Evolutionary conservation across 208 protist species (phyloP), one percentile per base, ranked within the genome.

Genomic region (Crithidia brevicula): DNA sequence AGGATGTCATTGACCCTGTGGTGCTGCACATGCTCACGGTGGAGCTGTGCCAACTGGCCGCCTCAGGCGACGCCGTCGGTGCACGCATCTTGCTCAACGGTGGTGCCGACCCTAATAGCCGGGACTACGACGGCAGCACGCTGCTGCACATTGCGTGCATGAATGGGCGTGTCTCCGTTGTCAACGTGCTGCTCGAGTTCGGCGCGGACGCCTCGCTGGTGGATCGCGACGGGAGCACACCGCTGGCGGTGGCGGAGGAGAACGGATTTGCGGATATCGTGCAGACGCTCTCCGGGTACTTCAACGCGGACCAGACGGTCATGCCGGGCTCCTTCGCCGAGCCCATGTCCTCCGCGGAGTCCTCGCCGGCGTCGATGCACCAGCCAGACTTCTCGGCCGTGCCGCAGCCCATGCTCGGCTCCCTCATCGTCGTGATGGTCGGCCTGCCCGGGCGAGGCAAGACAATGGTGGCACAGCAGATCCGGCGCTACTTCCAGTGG

Each of bases 401-500:
- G 42, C 91, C 88, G 34, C 86, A 90, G 59, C 88, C 88, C 18
- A 97, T 92, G 89, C 75, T 89, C 31, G 91, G 91, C 18, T 87
- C 82, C 15, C 81, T 97, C 36, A 94, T 97, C 66, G 83, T 97
- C 15, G 77, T 95, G 45, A 96, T 97, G 92, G 88, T 96, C 0
- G 94, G 94, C 2, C 85, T 97, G 9, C 92, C 94, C 1, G 91
- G 82, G 1, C 77, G 91, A 2, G 94, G 92, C 22, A 97, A 97
- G 68, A 92, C 78, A n/a, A 97, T 93, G 57, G 86, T 95, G 11
- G 85, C 90, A n/a, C 77, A 90, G 67, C 88, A 95, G 61, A 97
- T 97, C 49, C 74, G 81, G 30, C 88, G 94, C 20, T 96, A 96
- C 74, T 94, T 96, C 65, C 82, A 93, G 67, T 97, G 94, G 92